phyloP scores from a whole-genome alignment of 768 basidiomycete genomes.

The Mycena kentingensis region DNA sequence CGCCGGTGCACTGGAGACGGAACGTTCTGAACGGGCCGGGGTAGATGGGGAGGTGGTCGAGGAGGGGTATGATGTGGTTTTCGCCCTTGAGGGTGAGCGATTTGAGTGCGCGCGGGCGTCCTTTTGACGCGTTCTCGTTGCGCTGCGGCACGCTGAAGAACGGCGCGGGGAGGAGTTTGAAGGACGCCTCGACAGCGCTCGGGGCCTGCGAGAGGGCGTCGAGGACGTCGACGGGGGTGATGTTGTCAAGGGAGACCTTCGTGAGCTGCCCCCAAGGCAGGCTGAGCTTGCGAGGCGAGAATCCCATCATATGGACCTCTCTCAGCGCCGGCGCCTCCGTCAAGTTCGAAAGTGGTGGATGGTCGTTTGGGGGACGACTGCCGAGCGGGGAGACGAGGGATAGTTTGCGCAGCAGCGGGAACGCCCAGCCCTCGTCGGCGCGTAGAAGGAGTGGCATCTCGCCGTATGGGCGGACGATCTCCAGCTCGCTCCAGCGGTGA shows the following conservation, averaged over 20 bases:
- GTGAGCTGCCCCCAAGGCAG: conserved; percentile 20
- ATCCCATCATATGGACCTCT: conserved; percentile 19
- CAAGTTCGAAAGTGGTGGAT: neutral
- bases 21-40: conserved; percentile 2
- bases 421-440: conserved; percentile 10
- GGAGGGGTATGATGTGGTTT: conserved; percentile 5
- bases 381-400: conserved; percentile 3
- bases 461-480: conserved; percentile 12
- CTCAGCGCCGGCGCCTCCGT: conserved; percentile 10
- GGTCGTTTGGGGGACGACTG: neutral
- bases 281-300: conserved; percentile 8
- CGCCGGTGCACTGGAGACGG: neutral
- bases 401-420: conserved; percentile 15
- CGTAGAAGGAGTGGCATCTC: conserved; percentile 8
- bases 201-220: conserved; percentile 3
- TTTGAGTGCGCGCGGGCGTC: conserved; percentile 1
- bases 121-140: neutral
- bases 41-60: conserved; percentile 10
- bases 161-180: conserved; percentile 4
- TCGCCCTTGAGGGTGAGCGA: conserved; percentile 9
- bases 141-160: conserved; percentile 5
- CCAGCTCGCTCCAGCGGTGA: conserved; percentile 14
- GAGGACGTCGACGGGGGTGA: conserved; percentile 13
- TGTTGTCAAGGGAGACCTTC: conserved; percentile 6
- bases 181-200: conserved; percentile 2